These are phyloP conservation scores for Peltaster fructicola DNA, from an alignment of 2,329 filamentous ascomycete species.

Conservation along the genomic window DNA sequence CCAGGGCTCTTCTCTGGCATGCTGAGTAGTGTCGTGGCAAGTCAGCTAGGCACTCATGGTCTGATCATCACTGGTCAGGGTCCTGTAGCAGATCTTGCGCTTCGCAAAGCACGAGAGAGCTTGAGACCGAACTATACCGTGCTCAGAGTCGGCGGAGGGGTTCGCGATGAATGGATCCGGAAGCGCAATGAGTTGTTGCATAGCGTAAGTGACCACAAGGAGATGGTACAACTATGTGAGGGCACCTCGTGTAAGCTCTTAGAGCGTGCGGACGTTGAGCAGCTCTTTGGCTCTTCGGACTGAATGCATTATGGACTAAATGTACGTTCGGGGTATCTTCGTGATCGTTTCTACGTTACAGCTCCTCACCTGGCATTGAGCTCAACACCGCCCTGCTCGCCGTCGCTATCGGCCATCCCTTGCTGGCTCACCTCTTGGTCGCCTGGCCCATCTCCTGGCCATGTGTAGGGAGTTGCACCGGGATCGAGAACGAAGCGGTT, in stretches of 20 bases:
- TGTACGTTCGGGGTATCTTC: too few species aligned
- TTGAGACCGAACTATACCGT: slow-evolving; percentile 21
- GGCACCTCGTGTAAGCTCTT: slow-evolving; percentile 19
- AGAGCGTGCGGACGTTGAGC: slow-evolving; percentile 11
- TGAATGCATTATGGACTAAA: too few species aligned
- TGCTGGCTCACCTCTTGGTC: neutral
- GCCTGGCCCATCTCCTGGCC: neutral
- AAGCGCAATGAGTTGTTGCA: slow-evolving; percentile 31
- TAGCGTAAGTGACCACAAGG: slow-evolving; percentile 23
- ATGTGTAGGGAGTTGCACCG: too few species aligned
- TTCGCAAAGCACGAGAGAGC: slow-evolving; percentile 22
- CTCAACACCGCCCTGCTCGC: too few species aligned
- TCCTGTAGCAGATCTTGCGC: slow-evolving; percentile 22
- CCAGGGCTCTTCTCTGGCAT: slow-evolving; percentile 80
- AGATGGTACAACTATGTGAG: slow-evolving; percentile 31
- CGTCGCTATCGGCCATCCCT: too few species aligned
- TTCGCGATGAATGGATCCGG: slow-evolving; percentile 29
- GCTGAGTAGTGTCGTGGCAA: slow-evolving; percentile 56
- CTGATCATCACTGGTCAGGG: slow-evolving; percentile 37
- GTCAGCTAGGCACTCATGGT: slow-evolving; percentile 49
- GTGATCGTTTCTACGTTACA: too few species aligned
- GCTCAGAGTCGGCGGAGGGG: slow-evolving; percentile 21
- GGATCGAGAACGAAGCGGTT: slow-evolving; percentile 5
- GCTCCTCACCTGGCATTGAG: too few species aligned
- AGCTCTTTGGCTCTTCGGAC: slow-evolving; percentile 12